These are phyloP conservation scores for Beauveria medogensis DNA, from an alignment of 2,329 filamentous ascomycete species.

Conservation along the genomic window DNA sequence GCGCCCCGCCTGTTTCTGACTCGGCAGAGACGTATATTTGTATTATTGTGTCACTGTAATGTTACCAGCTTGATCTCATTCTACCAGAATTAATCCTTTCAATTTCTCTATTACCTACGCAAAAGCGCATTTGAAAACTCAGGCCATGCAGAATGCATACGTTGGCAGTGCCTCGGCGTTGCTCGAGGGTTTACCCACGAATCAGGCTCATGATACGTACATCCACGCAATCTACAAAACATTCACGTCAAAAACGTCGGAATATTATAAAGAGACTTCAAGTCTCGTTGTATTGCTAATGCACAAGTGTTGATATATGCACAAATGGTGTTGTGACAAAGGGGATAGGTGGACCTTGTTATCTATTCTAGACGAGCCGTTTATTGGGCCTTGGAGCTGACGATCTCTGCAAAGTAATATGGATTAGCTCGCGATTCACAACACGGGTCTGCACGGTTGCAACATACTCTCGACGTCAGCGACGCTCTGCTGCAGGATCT, in stretches of 20 bases:
- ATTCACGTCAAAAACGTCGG: not conserved
- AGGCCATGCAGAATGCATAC: too few relatives aligned
- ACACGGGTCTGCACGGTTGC: not conserved
- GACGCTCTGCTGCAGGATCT: conserved; percentile 96
- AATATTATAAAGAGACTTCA: conserved; percentile 18
- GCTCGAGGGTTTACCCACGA: too few relatives aligned
- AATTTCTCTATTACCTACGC: not conserved
- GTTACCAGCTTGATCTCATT: not conserved
- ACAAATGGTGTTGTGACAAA: conserved; percentile 45
- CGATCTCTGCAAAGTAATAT: conserved; percentile 41
- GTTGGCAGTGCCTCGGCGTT: too few relatives aligned
- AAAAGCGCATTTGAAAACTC: not conserved
- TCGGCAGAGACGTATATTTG: conserved; percentile 2
- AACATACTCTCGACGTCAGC: conserved; percentile 84
- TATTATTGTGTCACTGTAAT: conserved; percentile 2
- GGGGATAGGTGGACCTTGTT: conserved; percentile 34
- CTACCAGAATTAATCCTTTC: not conserved
- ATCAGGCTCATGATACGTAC: not conserved
- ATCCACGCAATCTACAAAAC: not conserved
- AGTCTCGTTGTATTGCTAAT: conserved; percentile 46
- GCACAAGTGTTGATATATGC: conserved; percentile 53
- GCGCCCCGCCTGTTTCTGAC: not conserved
- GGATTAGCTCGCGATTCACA: conserved; percentile 24
- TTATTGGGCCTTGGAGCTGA: conserved; percentile 57
- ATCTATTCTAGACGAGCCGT: conserved; percentile 32